A percentile compares a stretch with the other conserved stretches of the same genome.
phyloP scores from a whole-genome alignment of 1,139 yeast genomes.

The Lodderomyces beijingensis region DNA sequence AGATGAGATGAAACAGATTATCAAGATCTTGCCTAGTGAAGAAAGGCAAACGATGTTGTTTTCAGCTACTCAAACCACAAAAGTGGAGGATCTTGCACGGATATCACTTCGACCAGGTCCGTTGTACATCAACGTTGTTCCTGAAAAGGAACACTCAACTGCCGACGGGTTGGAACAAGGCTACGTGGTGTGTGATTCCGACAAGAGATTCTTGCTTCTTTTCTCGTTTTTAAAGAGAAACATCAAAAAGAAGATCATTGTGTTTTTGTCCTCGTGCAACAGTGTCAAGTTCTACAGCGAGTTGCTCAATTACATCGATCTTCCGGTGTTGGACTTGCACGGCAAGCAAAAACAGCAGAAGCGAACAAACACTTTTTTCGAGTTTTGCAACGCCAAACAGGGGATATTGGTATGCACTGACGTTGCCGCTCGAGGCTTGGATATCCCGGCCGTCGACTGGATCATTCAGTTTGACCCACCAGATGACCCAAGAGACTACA shows the following conservation, averaged over 20 bases:
- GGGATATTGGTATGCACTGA: slow-evolving; percentile 94
- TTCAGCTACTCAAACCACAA: slow-evolving; percentile 97
- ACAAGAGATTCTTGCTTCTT: slow-evolving; percentile 81
- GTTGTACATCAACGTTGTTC: slow-evolving; percentile 88
- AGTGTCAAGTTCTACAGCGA: slow-evolving; percentile 96
- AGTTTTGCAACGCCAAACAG: slow-evolving; percentile 93
- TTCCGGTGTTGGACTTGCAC: slow-evolving; percentile 92
- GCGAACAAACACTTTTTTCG: slow-evolving; percentile 95
- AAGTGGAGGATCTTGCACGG: slow-evolving; percentile 96
- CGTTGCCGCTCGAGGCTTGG: slow-evolving; percentile 97
- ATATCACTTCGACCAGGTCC: slow-evolving; percentile 95
- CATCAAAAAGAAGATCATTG: slow-evolving; percentile 85
- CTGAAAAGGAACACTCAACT: slow-evolving; percentile 77
- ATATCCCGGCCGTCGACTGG: slow-evolving; percentile 97
- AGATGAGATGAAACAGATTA: slow-evolving; percentile 97
- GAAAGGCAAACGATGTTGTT: slow-evolving; percentile 96
- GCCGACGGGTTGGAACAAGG: slow-evolving; percentile 98
- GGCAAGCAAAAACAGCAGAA: slow-evolving; percentile 99
- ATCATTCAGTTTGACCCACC: slow-evolving; percentile 97
- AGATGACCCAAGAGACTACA: slow-evolving; percentile 97
- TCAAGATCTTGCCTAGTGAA: slow-evolving; percentile 87
- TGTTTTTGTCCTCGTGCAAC: slow-evolving; percentile 92
- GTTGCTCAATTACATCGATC: slow-evolving; percentile 86
- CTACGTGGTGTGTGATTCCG: slow-evolving; percentile 95
- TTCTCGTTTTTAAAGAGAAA: slow-evolving; percentile 93